Evolutionary conservation across 805 yeast species (phyloP), one percentile per base, ranked within the genome.

Genomic region (Wickerhamiella azyma): DNA sequence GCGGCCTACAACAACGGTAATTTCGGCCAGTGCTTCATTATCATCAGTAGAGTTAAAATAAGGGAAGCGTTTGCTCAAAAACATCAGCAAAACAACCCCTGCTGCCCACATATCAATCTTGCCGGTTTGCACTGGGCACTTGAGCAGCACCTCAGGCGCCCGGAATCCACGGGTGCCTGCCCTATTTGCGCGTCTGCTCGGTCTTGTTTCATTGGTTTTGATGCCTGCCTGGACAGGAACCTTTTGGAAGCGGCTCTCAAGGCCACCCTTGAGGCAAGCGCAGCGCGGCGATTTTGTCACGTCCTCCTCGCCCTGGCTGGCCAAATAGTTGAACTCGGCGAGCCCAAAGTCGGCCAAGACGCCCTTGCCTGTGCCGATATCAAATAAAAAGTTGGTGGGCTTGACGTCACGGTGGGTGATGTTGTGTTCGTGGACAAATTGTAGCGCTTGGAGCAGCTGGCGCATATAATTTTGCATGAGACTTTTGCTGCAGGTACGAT

Each of bases 91-190:
- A 50, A 88, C 82, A 10, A 86, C 85, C 2, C 96, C 96, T 0
- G 85, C 94, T 1, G 94, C 80, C 96, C 96, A 86, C 8, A 85
- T 74, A 61, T 86, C 96, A 38, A 86, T 76, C 59, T 80, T 81
- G 5, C 83, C 75, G 2, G 81, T 71, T 65, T 86, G 96, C 48
- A 82, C 77, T 1, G 82, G 74, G 62, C 96, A 86, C 59, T 85
- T 85, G 63, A 85, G 72, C 46, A 88, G 66, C 3, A 86, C 96
- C 59, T 86, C 96, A 0, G 96, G 96, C 0, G 96, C 95, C 54
- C 96, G 70, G 58, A 86, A 86, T 0, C 96, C 96, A 55, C 96
- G 71, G 1, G 96, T 86, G 8, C 96, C 96, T 14, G 98, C 98
- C 55, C 98, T 77, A 57, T 92, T 92, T 0, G 97, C 97, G 48